A percentile compares a stretch with the other conserved stretches of the same genome.
These are phyloP conservation scores for Xylariaceae sp. DNA, from an alignment of 2,329 filamentous ascomycete genomes.

Conservation along the genomic window DNA sequence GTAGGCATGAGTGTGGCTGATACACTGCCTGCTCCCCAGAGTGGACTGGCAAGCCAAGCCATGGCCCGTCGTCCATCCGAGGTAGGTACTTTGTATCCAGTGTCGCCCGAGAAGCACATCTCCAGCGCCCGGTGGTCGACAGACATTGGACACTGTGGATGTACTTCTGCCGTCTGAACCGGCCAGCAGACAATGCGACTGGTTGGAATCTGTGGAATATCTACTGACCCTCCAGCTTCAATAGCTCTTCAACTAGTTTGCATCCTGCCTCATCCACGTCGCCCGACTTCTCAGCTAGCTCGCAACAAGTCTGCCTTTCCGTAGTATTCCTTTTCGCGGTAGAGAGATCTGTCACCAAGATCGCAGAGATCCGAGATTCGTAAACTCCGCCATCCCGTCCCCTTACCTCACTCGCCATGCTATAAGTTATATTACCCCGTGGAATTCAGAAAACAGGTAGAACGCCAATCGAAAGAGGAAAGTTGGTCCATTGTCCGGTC, in stretches of 20 bases:
- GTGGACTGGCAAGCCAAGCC: background rate
- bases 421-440: no score
- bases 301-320: background rate
- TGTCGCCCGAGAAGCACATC: background rate
- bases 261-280: background rate
- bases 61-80: background rate
- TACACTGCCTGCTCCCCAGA: conserved; percentile 7
- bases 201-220: conserved; percentile 4
- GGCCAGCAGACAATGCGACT: conserved; percentile 7
- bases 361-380: background rate
- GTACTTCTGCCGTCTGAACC: conserved; percentile 11
- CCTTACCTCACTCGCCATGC: no score
- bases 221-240: background rate
- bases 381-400: no score
- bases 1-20: conserved; percentile 17
- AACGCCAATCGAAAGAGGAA: no score
- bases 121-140: background rate
- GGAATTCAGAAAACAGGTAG: no score
- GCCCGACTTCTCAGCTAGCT: background rate
- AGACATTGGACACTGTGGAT: conserved; percentile 12
- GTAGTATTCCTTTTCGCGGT: background rate
- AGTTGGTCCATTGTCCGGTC: background rate
- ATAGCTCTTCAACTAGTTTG: background rate
- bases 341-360: background rate
- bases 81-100: background rate